Base-by-base conservation (phyloP, 768 basidiomycete genomes). In the Russula olivacea region DNA sequence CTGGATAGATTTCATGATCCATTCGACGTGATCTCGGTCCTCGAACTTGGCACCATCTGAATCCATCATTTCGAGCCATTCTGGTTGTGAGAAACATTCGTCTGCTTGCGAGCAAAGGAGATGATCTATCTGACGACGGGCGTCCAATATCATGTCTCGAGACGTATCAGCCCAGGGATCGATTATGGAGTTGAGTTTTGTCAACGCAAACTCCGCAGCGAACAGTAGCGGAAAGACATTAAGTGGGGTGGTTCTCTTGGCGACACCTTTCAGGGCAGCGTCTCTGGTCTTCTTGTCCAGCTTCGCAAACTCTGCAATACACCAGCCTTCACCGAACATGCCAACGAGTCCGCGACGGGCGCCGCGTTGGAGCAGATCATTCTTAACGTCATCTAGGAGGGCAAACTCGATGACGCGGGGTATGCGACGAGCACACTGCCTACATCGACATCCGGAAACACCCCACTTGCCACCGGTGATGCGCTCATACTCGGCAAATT, bases 301-400 rank as follows among this genome's bases (percentile, higher is more conserved):
- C 0, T 75, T 73, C 0, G 89, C 89, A 68, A 98, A 90, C 59
- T 97, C 93, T 41, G 81, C 72, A 0, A 83, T 88, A 72, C 85
- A 88, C 95, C 94, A 97, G 2, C 89, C 88, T 66, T 92, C 89
- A 5, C 92, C 93, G 70, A 91, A 98, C 34, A 91, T 79, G 0
- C 87, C 86, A 0, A 94, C 86, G 8, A 98, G 77, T 14, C 88
- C 91, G 6, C 86, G 78, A 14, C 89, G 79, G 0, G 89, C 85
- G 0, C 87, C 87, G 5, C 84, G 78, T 45, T 90, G 87, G 4
- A 98, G 81, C 41, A 81, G 76, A 0, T 77, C 68, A 70, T 93
- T 91, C 63, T 83, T 80, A 11, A 96, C 88, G 70, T 97, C 96
- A 10, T 89, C 83, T 0, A 79, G 71, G 2, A 86, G 66, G 0